Percentiles rank a stretch among this genome's conserved stretches.
phyloP scores from a whole-genome alignment of 108 stramenopile genomes.

The Nitzschia sp. region DNA sequence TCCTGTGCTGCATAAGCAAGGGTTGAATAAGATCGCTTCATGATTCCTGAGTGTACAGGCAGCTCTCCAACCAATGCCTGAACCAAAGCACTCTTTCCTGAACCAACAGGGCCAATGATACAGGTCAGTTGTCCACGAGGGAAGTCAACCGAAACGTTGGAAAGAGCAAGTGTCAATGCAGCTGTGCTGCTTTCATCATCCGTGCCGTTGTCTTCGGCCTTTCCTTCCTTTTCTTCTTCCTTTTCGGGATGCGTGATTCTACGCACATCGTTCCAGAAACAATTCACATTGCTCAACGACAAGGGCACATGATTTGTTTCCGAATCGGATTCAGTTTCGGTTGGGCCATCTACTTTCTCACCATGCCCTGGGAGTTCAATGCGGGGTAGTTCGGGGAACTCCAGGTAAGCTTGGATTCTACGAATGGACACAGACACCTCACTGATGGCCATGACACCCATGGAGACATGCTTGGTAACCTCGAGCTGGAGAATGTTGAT shows the following conservation, averaged over 20 bases:
- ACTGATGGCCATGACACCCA: conserved; percentile 78
- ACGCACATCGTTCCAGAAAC: conserved; percentile 45
- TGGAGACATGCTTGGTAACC: conserved; percentile 76
- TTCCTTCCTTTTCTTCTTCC: not conserved
- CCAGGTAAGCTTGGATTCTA: conserved; percentile 71
- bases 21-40: conserved; percentile 38
- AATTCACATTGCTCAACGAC: conserved; percentile 37
- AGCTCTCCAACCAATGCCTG: conserved; percentile 67
- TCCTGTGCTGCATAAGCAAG: conserved; percentile 84
- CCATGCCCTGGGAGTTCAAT: not conserved
- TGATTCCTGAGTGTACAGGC: conserved; percentile 38
- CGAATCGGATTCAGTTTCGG: not conserved
- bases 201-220: not conserved
- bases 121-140: conserved; percentile 40
- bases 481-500: conserved; percentile 79
- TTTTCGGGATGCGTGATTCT: not conserved
- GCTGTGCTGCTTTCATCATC: not conserved
- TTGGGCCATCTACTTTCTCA: conserved; percentile 20
- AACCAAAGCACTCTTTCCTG: conserved; percentile 62
- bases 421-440: conserved; percentile 65
- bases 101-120: conserved; percentile 60
- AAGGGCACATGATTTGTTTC: not conserved
- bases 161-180: conserved; percentile 30
- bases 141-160: conserved; percentile 51
- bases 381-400: conserved; percentile 59